These are phyloP conservation scores for Dentipellis sp. DNA, from an alignment of 768 basidiomycete genomes.

Conservation along the genomic window DNA sequence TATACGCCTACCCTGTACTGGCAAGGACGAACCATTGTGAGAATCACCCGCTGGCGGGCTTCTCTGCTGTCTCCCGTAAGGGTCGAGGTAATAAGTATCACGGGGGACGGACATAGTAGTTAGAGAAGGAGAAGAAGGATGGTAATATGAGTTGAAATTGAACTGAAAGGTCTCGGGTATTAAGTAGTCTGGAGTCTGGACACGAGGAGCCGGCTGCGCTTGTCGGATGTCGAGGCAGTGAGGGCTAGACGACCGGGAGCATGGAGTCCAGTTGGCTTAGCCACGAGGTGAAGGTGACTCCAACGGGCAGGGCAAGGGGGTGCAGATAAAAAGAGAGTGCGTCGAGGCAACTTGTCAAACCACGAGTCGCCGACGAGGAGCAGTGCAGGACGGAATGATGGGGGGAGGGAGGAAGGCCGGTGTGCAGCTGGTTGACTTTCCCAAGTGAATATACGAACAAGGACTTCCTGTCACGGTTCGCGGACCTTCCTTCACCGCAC, in stretches of 20 bases:
- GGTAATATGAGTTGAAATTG: conserved; percentile 9
- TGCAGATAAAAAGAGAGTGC: neutral
- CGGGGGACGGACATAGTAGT: conserved; percentile 11
- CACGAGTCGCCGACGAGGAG: neutral
- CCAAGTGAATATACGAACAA: neutral
- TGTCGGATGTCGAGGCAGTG: neutral
- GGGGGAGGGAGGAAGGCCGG: no score
- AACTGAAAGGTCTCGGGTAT: conserved; percentile 5
- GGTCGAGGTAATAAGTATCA: conserved; percentile 9
- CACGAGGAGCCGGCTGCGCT: conserved; percentile 1
- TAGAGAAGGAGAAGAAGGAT: conserved; percentile 13
- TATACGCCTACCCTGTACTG: conserved; percentile 14
- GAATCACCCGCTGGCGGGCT: conserved; percentile 7
- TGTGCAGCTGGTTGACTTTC: no score
- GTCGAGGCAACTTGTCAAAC: neutral
- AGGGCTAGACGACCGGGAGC: neutral
- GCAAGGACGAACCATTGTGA: conserved; percentile 12
- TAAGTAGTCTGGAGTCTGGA: conserved; percentile 6
- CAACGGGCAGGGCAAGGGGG: neutral
- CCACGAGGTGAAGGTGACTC: neutral
- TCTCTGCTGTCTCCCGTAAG: conserved; percentile 6
- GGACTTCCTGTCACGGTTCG: neutral
- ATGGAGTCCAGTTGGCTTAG: neutral
- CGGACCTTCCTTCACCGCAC: neutral
- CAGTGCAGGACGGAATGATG: neutral